These are phyloP conservation scores for Effrenium voratum DNA, from an alignment of 73 alveolate species.

Conservation along the genomic window DNA sequence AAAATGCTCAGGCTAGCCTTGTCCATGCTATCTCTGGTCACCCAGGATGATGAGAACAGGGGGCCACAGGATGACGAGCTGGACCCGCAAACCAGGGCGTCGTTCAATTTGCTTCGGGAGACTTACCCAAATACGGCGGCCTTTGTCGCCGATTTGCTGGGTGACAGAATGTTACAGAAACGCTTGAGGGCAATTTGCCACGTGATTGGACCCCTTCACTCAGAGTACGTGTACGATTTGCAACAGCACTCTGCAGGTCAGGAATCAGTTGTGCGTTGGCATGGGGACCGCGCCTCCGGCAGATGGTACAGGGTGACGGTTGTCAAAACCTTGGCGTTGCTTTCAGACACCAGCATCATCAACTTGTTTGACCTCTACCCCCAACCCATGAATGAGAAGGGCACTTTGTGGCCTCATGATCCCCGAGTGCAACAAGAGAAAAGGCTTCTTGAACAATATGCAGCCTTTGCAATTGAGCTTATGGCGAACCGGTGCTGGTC, in stretches of 20 bases:
- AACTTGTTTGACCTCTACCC: not conserved
- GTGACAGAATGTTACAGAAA: not conserved
- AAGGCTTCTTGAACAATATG: not conserved
- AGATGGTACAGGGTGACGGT: not conserved
- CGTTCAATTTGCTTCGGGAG: not conserved
- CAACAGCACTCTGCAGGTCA: not conserved
- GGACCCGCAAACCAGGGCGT: constrained; percentile 14
- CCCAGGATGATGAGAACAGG: not conserved
- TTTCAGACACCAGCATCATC: not conserved
- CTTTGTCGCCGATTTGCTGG: not conserved
- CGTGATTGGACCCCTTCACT: not conserved
- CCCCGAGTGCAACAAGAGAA: not conserved
- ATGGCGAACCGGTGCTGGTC: not conserved
- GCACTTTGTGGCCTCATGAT: not conserved
- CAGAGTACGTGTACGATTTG: not conserved
- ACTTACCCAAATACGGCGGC: not conserved
- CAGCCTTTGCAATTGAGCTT: not conserved
- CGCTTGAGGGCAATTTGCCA: not conserved
- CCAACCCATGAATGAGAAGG: not conserved
- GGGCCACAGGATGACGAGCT: not conserved
- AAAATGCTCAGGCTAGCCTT: too few relatives aligned
- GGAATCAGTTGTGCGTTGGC: not conserved
- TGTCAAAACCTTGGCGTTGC: not conserved
- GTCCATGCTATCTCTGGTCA: not conserved
- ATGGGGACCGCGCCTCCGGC: constrained; percentile 29